These are phyloP conservation scores for Globisporangium cederbergense DNA, from an alignment of 352 stramenopile species.

Conservation along the genomic window DNA sequence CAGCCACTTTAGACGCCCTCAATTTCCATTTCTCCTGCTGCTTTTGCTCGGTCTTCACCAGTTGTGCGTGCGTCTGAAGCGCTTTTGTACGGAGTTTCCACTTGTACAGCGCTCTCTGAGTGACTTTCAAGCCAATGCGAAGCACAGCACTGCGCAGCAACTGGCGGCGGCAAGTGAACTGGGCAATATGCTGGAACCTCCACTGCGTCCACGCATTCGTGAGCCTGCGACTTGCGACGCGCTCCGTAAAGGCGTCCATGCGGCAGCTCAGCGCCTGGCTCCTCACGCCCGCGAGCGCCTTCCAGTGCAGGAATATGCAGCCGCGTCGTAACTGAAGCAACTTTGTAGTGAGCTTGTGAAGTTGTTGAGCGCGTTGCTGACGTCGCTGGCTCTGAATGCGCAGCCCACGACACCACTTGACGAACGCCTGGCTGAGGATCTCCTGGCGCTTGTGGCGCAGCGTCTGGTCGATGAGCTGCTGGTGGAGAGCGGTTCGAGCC, in stretches of 20 bases:
- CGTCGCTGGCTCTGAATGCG: constrained; percentile 46
- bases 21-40: background rate
- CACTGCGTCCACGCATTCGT: constrained; percentile 28
- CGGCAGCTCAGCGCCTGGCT: constrained; percentile 36
- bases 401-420: constrained; percentile 51
- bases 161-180: background rate
- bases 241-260: constrained; percentile 45
- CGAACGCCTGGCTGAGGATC: constrained; percentile 35
- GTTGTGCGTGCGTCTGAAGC: background rate
- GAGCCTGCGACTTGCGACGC: constrained; percentile 18
- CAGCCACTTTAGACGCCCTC: constrained; percentile 1
- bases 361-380: constrained; percentile 26
- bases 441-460: constrained; percentile 41
- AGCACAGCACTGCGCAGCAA: constrained; percentile 3
- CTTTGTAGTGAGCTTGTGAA: constrained; percentile 15
- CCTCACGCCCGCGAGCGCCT: constrained; percentile 18
- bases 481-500: constrained; percentile 36
- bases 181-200: constrained; percentile 3
- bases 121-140: background rate
- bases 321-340: constrained; percentile 32
- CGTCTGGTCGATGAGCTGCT: constrained; percentile 58
- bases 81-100: background rate
- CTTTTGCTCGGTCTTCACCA: background rate
- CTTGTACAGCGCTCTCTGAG: constrained; percentile 2
- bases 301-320: constrained; percentile 38